Evolutionary conservation across 805 yeast genomes (phyloP), one percentile per base, ranked within the genome.

Genomic region (Zygosaccharomyces bisporus): DNA sequence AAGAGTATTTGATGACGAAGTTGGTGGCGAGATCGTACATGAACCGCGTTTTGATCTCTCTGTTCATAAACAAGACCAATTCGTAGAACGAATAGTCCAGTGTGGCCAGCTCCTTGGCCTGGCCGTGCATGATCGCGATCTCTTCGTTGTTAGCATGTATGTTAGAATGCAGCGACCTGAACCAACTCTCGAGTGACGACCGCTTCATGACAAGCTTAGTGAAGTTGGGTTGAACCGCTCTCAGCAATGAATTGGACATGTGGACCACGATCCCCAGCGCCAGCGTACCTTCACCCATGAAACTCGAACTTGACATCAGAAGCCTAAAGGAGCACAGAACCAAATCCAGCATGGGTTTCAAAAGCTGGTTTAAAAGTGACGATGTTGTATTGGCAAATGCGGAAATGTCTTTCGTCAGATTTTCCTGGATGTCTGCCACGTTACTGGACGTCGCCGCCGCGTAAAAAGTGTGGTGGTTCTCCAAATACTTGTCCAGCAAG

Each of bases 201-300:
- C 81, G 80, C 46, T 80, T 80, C 41, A 86, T 74, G 1, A 93
- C 84, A 38, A 86, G 70, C 58, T 76, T 83, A 12, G 95, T 90
- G 59, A 90, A 90, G 39, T 93, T 93, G 14, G 98, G 98, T 3
- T 95, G 86, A 54, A 89, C 78, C 41, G 86, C 70, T 53, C 83
- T 75, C 54, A 90, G 68, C 31, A 84, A 68, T 20, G 80, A 72
- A 3, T 95, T 87, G 25, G 96, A 86, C 25, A 83, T 65, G 59
- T 87, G 93, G 3, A 95, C 88, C 43, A 90, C 70, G 37, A 86
- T 57, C 1, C 96, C 96, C 23, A 90, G 71, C 2, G 85, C 75
- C 38, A 90, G 61, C 0, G 88, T 83, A 4, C 90, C 90, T 63
- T 85, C 95, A 4, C 90, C 74, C 57, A 71, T 69, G 38, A 70